Evolutionary conservation across 129 eudicot species (phyloP), one percentile per base, ranked within the genome.

Genomic region (Scalesia atractyloides): DNA sequence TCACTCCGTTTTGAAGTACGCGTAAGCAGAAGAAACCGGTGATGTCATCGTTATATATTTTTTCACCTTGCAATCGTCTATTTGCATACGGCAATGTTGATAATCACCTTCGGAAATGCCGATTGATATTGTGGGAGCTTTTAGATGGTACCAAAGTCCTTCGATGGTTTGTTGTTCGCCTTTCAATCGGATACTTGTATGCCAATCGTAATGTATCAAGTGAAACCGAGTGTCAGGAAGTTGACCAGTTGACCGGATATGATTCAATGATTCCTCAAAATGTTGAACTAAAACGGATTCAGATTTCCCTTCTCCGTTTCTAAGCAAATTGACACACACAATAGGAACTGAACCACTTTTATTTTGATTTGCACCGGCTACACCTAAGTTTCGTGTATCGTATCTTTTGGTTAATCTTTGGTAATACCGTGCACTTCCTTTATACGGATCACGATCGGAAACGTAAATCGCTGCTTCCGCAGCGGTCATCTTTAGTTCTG

Each of bases 391-490:
- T 17, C 89, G 78, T 14, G 96, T 48, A 77, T 92, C 96, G 68
- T 92, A 92, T 82, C 97, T 81, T 54, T 77, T 82, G 70, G 82
- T 81, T 83, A 92, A 79, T 82, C 97, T 92, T 80, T 92, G 89
- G 77, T 86, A 92, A 63, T 92, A 92, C 64, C 82, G 80, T 4
- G 91, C 85, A 74, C 96, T 92, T 75, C 97, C 97, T 85, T 83
- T 92, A 75, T 89, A 92, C 60, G 97, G 97, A 56, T 92, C 88
- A 53, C 76, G 77, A 65, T 89, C 89, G 33, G 96, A 80, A 73
- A 92, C 96, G 78, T 92, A 92, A 30, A 92, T 92, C 80, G 86
- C 84, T 57, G 97, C 97, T 89, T 92, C 97, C 56, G 97, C 96
- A 52, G 96, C 91, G 59, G 97, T 92, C 60, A 92, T 84, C 74